Percentiles rank a stretch among this genome's conserved stretches.
Evolutionary conservation across 2,329 filamentous ascomycete genomes (phyloP).

Genomic region (Penicillium sp.): DNA sequence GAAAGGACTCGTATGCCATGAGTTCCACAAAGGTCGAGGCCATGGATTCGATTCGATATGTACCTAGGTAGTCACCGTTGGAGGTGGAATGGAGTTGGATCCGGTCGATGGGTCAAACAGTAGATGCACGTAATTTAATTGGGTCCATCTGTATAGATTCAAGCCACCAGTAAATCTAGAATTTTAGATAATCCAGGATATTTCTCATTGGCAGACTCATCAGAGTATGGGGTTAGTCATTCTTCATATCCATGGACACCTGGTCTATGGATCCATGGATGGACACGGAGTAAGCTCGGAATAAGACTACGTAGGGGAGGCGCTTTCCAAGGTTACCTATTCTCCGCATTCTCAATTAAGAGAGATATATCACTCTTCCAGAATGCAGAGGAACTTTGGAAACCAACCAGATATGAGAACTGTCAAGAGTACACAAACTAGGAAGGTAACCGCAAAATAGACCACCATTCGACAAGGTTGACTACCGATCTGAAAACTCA

Average conservation of each 20-base stretch:
- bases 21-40: slow-evolving; percentile 3
- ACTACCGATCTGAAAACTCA: neutral
- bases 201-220: slow-evolving; percentile 2
- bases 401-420: too few species aligned
- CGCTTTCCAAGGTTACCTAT: neutral
- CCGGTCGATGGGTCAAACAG: neutral
- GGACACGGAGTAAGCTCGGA: neutral
- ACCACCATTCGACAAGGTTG: neutral
- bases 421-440: neutral
- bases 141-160: neutral
- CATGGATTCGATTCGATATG: neutral
- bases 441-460: neutral
- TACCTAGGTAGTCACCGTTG: neutral
- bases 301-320: neutral
- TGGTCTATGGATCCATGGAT: neutral
- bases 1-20: neutral
- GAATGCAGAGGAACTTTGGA: too few species aligned
- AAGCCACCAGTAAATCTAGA: neutral
- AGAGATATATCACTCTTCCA: neutral
- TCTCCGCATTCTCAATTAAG: neutral
- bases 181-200: neutral
- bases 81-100: neutral
- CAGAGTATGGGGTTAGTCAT: neutral
- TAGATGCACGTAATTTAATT: slow-evolving; percentile 1
- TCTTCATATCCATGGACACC: neutral